Evolutionary conservation across 2,329 filamentous ascomycete genomes (phyloP).

Genomic region (Colletotrichum higginsianum): DNA sequence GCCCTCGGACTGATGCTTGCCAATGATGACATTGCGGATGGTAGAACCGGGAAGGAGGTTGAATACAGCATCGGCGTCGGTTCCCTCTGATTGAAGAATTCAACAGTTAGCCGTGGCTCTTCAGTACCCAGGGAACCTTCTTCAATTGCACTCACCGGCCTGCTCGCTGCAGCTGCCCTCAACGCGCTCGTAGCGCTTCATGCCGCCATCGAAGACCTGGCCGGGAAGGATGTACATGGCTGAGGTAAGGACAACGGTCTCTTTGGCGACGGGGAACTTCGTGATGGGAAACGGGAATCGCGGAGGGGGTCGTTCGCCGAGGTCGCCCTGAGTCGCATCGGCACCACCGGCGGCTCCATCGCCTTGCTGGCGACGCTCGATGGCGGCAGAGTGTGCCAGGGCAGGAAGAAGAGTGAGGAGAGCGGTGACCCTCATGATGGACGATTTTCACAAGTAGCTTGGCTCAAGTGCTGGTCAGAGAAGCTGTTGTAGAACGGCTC

Average conservation of each 20-base stretch:
- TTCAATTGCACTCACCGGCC: constrained; percentile 33
- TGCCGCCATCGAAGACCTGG: constrained; percentile 52
- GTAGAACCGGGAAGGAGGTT: constrained; percentile 54
- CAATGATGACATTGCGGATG: constrained; percentile 57
- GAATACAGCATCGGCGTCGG: constrained; percentile 57
- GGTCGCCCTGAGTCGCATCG: constrained; percentile 48
- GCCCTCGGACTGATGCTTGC: constrained; percentile 53
- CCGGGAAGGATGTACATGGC: constrained; percentile 52
- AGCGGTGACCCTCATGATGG: constrained; percentile 45
- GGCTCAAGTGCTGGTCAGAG: not conserved
- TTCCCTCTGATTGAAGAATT: constrained; percentile 52
- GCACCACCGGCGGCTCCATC: constrained; percentile 45
- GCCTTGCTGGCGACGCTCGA: constrained; percentile 45
- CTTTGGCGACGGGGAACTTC: constrained; percentile 49
- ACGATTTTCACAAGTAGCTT: not conserved
- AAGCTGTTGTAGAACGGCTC: not conserved
- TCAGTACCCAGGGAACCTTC: not conserved
- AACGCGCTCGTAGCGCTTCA: constrained; percentile 56
- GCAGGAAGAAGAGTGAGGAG: constrained; percentile 44
- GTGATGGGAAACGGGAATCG: constrained; percentile 50
- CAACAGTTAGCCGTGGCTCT: not conserved
- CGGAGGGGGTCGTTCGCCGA: constrained; percentile 47
- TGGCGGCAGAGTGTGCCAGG: constrained; percentile 41
- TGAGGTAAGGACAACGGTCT: constrained; percentile 47
- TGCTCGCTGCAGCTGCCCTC: constrained; percentile 60